Evolutionary conservation across 2,329 filamentous ascomycete genomes (phyloP).

Genomic region (Biscogniauxia sp.): DNA sequence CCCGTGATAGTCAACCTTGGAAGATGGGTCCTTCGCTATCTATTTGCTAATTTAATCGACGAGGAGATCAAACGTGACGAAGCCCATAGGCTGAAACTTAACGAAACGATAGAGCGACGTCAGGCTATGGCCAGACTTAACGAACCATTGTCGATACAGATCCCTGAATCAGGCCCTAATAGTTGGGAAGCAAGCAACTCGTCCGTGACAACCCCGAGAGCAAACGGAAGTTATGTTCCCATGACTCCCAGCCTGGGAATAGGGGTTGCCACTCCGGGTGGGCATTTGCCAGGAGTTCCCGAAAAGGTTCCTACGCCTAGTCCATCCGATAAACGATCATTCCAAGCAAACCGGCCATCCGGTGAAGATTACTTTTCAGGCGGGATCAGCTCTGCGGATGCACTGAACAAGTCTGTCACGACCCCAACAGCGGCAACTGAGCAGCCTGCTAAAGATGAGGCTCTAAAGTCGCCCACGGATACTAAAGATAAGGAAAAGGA

Average conservation of each 20-base stretch:
- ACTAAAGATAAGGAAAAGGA: slow-evolving; percentile 52
- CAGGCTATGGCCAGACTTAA: slow-evolving; percentile 53
- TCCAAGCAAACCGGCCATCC: slow-evolving; percentile 59
- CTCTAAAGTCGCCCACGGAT: slow-evolving; percentile 52
- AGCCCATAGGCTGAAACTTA: slow-evolving; percentile 65
- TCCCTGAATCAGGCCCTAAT: slow-evolving; percentile 35
- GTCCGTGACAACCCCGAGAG: slow-evolving; percentile 57
- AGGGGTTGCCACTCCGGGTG: slow-evolving; percentile 67
- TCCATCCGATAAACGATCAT: slow-evolving; percentile 53
- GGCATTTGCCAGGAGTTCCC: slow-evolving; percentile 45
- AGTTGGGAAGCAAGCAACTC: slow-evolving; percentile 44
- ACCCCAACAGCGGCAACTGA: slow-evolving; percentile 46
- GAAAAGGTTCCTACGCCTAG: slow-evolving; percentile 46
- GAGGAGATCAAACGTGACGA: slow-evolving; percentile 86
- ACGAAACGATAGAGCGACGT: slow-evolving; percentile 60
- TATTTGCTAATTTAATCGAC: slow-evolving; percentile 86
- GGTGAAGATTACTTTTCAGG: slow-evolving; percentile 77
- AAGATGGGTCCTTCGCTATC: slow-evolving; percentile 91
- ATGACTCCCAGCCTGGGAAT: slow-evolving; percentile 77
- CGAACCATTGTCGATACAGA: slow-evolving; percentile 58
- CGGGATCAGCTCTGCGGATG: slow-evolving; percentile 49
- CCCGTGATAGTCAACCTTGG: slow-evolving; percentile 77
- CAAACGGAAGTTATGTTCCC: slow-evolving; percentile 62
- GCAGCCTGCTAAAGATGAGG: slow-evolving; percentile 38
- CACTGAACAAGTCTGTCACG: slow-evolving; percentile 44